Base-by-base conservation (phyloP, 2,329 filamentous ascomycete species). In the Zymoseptoria pseudotritici region DNA sequence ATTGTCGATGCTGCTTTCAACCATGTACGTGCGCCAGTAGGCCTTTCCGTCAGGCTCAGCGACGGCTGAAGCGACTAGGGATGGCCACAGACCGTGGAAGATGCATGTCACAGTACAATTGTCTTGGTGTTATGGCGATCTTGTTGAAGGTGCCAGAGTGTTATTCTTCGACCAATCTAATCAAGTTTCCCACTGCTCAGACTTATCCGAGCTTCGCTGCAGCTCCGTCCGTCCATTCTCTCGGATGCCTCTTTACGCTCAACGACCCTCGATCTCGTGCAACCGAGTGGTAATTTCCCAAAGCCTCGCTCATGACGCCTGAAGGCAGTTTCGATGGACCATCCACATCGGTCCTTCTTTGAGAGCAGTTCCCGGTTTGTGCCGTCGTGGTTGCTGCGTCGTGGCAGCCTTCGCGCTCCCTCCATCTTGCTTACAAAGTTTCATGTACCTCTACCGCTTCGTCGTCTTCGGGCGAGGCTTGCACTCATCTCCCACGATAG, bases 401-500 rank as follows among this genome's bases (percentile, higher is more conserved):
- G 31, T 13, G 36, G 19, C 36, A 17, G 22, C n/a, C 3, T 46
- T 24, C 10, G 54, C 54, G 36, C 36, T 46, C 36, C 3, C 13
- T 46, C 26, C 11, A 17, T 42, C 36, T 42, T 42, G 9, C 21
- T 22, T 36, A 36, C 31, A 11, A 10, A 8, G 3, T 13, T 13
- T 36, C 31, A 11, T 13, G 31, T 36, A 3, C 31, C 3, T 36
- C 31, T 36, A 36, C 13, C 31, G 31, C 31, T 42, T 58, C 56
- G 31, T 58, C 49, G 69, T 72, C 54, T 77, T 78, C 7, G 77
- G 77, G 58, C 78, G 67, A 4, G 79, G 79, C 70, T 81, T 80
- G 70, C 79, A 80, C 70, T 80, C 78, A 55, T 81, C 79, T 0
- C 75, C 74, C 4, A 69, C 61, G 22, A 81, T 72, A 0, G 78